phyloP scores from a whole-genome alignment of 306 rosid genomes.

The Begonia loranthoides region DNA sequence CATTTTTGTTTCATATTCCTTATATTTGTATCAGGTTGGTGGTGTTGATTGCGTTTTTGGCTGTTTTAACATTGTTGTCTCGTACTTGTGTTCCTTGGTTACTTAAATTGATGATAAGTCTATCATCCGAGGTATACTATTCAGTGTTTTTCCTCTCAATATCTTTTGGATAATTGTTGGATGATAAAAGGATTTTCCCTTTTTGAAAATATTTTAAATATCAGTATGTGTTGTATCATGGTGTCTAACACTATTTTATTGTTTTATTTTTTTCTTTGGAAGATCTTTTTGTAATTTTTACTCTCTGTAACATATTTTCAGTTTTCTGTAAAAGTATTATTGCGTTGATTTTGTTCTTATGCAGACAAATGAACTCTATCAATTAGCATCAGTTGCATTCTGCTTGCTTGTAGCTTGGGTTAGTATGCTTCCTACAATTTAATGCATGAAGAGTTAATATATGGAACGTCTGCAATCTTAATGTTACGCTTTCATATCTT shows the following conservation, averaged over 20 bases:
- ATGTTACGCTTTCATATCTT: no score
- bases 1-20: slow-evolving; percentile 1
- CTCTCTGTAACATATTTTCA: no score
- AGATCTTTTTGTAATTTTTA: no score
- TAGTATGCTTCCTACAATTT: slow-evolving; percentile 26
- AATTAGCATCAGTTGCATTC: slow-evolving; percentile 92
- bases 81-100: slow-evolving; percentile 89
- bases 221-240: no score
- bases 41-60: slow-evolving; percentile 55
- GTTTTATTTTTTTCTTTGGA: no score
- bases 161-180: no score
- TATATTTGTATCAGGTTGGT: slow-evolving; percentile 51
- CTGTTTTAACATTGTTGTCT: slow-evolving; percentile 51
- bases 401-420: slow-evolving; percentile 98
- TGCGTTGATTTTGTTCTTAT: neutral
- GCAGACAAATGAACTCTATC: slow-evolving; percentile 98
- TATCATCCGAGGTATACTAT: slow-evolving; percentile 64
- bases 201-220: no score
- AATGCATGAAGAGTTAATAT: neutral
- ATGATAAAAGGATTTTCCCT: no score
- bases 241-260: no score
- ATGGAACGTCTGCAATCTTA: no score
- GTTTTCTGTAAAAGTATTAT: no score
- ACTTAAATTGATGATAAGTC: slow-evolving; percentile 91
- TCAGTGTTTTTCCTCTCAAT: no score